Evolutionary conservation across 78 protist species (phyloP), one percentile per base, ranked within the genome.

Genomic region (Dictyostelium brefeldianum): DNA sequence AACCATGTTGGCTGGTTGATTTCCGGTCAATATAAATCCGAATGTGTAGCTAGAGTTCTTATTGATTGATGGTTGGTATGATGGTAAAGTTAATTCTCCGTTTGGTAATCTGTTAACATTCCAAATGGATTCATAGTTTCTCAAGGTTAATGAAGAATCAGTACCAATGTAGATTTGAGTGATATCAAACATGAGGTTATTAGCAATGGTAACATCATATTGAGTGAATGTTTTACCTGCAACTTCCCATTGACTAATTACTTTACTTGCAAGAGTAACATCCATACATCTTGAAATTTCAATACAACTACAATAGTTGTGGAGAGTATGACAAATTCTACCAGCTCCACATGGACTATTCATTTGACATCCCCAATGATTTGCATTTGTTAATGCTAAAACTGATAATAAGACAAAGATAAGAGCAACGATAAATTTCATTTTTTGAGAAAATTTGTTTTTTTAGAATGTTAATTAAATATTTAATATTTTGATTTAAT

Each of bases 271-370:
- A 1, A 81, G 17, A 5, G 57, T 31, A 27, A 81, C 89, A 65
- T 81, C 89, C 12, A 64, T 2, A 29, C 89, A 81, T 22, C 27
- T 41, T 7, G 47, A 14, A 3, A 54, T 46, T 51, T 20, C 31
- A 27, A 81, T 50, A 51, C 89, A 81, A 14, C 29, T 62, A 20
- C 89, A 64, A 12, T 36, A 25, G 31, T 48, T 41, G 12, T 67
- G 51, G 5, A 12, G 5, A 11, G 78, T 47, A 15, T 48, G 29
- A 51, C 89, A 81, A 50, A 81, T 43, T 65, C 71, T 53, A 50
- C 78, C 77, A 8, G 29, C 51, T 50, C 78, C 78, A 67, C 89
- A 81, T 75, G 87, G 59, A 22, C 14, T n/a, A 11, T 62, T 46
- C 17, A 27, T 15, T 22, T 73, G 54, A 81, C 89, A 79, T 7